Percentiles rank a stretch among this genome's conserved stretches.
These are phyloP conservation scores for Fistulinella prunicolor DNA, from an alignment of 768 basidiomycete species.

Conservation along the genomic window DNA sequence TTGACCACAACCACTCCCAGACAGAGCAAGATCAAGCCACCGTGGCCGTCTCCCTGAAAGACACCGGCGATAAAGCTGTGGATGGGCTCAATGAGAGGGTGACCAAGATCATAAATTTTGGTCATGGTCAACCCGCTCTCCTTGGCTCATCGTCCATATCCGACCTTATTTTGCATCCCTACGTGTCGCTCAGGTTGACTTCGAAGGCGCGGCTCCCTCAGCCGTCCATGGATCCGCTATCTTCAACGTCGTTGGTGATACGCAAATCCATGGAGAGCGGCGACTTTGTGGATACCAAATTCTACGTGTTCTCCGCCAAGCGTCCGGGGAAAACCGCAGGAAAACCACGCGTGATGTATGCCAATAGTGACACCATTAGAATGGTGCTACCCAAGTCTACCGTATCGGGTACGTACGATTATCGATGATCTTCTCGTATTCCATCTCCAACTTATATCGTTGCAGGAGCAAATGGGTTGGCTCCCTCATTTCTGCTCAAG, in stretches of 20 bases:
- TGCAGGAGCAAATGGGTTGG: constrained; percentile 8
- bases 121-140: constrained; percentile 22
- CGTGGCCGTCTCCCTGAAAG: constrained; percentile 12
- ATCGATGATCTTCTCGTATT: neutral
- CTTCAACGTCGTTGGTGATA: constrained; percentile 17
- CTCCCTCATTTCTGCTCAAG: constrained; percentile 17
- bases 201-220: constrained; percentile 17
- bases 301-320: constrained; percentile 26
- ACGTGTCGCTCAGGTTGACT: constrained; percentile 19
- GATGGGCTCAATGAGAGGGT: constrained; percentile 9
- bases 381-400: constrained; percentile 17
- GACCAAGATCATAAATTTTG: constrained; percentile 23
- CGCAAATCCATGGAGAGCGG: constrained; percentile 24
- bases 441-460: neutral
- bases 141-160: constrained; percentile 23
- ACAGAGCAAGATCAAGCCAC: constrained; percentile 20
- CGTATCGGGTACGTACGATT: constrained; percentile 3
- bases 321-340: constrained; percentile 9
- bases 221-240: constrained; percentile 11
- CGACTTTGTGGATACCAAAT: constrained; percentile 29
- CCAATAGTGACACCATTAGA: constrained; percentile 16
- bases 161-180: constrained; percentile 16
- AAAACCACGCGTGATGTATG: constrained; percentile 26
- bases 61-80: constrained; percentile 1
- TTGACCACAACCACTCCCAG: constrained; percentile 27